Percentiles rank a stretch among this genome's conserved stretches.
Evolutionary conservation across 1,284 basidiomycete genomes (phyloP).

Genomic region (Ganoderma sp.): DNA sequence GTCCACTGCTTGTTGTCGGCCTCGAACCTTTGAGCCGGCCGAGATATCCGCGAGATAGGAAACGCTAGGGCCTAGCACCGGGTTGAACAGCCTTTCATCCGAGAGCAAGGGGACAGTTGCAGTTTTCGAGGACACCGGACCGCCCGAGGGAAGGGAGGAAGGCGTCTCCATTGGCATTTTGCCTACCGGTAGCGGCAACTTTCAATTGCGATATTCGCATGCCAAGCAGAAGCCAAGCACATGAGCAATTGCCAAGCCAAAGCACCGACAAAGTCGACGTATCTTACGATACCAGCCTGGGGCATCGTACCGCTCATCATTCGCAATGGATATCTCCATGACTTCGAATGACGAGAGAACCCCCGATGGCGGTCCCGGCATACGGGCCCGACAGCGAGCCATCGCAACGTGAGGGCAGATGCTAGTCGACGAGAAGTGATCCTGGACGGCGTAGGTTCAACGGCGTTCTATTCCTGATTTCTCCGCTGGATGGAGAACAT

Average conservation of each 20-base stretch:
- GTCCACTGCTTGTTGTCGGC: neutral
- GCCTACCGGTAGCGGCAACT: conserved; percentile 18
- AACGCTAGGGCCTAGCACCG: neutral
- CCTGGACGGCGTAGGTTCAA: neutral
- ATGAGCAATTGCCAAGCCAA: conserved; percentile 22
- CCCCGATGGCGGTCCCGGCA: neutral
- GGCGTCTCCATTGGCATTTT: conserved; percentile 19
- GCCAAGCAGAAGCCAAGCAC: conserved; percentile 29
- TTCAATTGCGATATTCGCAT: conserved; percentile 20
- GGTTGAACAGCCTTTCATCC: neutral
- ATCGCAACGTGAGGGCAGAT: neutral
- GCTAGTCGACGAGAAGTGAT: neutral
- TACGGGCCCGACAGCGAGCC: neutral
- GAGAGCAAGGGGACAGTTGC: neutral
- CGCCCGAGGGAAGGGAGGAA: conserved; percentile 11
- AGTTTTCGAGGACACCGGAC: conserved; percentile 18
- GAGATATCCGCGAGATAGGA: neutral
- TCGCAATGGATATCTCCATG: neutral
- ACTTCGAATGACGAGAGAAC: neutral
- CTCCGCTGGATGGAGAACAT: neutral
- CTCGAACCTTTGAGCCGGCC: neutral
- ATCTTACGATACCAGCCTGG: neutral
- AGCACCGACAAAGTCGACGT: conserved; percentile 1
- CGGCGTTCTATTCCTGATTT: neutral
- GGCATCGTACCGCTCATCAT: neutral